Evolutionary conservation across 768 basidiomycete species (phyloP), one percentile per base, ranked within the genome.

Genomic region (Butyriboletus loyo): DNA sequence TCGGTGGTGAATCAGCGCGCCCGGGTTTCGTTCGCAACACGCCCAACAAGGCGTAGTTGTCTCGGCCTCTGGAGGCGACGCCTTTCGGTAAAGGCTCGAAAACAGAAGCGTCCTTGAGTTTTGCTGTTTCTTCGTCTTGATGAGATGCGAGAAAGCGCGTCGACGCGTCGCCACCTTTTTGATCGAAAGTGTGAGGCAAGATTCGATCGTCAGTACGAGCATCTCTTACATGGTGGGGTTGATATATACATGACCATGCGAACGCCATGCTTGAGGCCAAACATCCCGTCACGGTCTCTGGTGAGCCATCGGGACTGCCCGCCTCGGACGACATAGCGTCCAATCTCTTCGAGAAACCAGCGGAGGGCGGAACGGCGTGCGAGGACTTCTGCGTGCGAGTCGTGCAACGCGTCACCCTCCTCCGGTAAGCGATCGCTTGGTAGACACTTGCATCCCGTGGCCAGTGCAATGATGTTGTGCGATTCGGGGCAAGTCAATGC

Each of bases 21-120:
- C 93, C 96, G 6, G 95, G 95, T 64, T 98, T 98, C 1, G 96
- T 97, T 30, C 95, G 88, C 40, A 98, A 71, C 9, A 87, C 85
- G 6, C 91, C 88, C 21, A 83, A 72, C 17, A 85, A 74, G 5
- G 80, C 60, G 66, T 96, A 98, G 47, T 89, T 84, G 60, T 89
- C 83, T 19, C 95, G 78, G 4, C 95, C 95, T 50, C 96, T 73
- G 1, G 87, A 79, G 1, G 81, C 75, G 9, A 66, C 61, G 35
- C 64, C 70, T 1, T 71, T 53, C 3, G 75, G 64, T 1, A 77
- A 58, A 13, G 67, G 63, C 5, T 69, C 66, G n/a, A 67, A 70
- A 3, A 61, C 36, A 9, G 70, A 54, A 1, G 81, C 70, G 53
- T 82, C 73, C 72, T 91, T 93, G 38, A 90, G 73, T 1, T 71